These are phyloP conservation scores for Aureobasidium leucospermi DNA, from an alignment of 2,329 filamentous ascomycete species.

Conservation along the genomic window DNA sequence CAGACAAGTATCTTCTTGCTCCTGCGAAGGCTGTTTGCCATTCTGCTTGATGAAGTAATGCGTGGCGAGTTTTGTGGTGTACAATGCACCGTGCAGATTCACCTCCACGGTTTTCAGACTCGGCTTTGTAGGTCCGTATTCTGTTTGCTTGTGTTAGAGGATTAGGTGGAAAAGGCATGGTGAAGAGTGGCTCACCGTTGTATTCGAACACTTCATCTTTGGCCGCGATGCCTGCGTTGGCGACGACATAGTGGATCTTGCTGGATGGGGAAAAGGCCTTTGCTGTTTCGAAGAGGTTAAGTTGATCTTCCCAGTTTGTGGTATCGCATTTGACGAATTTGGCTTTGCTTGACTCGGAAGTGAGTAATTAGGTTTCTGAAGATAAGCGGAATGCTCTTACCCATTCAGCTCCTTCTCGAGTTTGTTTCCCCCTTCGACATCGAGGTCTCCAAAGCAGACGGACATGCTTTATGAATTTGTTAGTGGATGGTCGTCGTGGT, in stretches of 20 bases:
- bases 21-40: background rate
- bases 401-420: constrained; percentile 23
- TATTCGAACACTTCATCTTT: background rate
- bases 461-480: constrained; percentile 22
- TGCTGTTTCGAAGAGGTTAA: constrained; percentile 25
- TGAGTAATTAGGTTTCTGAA: too few species aligned
- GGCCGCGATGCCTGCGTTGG: constrained; percentile 23
- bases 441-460: constrained; percentile 30
- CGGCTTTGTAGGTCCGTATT: constrained; percentile 14
- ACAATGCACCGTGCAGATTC: constrained; percentile 18
- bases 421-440: constrained; percentile 21
- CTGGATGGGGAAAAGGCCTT: constrained; percentile 18
- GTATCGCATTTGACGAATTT: constrained; percentile 27
- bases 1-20: constrained; percentile 25
- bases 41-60: constrained; percentile 27
- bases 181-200: background rate
- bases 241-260: constrained; percentile 23
- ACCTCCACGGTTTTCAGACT: constrained; percentile 19
- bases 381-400: background rate
- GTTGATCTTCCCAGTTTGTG: constrained; percentile 25
- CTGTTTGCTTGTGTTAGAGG: background rate
- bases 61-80: constrained; percentile 19
- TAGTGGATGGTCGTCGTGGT: background rate
- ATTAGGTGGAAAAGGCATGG: background rate
- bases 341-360: constrained; percentile 16